Conservation (phyloP, 202 grass and related monocot species). For the Brachypodium distachyon region DNA sequence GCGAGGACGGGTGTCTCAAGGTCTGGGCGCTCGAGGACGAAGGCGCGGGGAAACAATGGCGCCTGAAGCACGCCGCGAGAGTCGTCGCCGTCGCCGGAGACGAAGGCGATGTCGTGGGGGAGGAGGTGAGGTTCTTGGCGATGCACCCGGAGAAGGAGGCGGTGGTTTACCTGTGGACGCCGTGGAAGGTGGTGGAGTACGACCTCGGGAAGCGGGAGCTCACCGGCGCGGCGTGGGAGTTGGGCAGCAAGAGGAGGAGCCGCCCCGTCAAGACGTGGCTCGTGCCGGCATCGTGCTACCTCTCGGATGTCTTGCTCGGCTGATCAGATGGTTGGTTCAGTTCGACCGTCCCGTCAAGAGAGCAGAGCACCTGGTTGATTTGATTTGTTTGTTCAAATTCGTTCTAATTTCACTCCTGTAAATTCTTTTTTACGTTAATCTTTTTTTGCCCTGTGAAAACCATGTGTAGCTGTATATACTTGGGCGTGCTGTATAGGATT, state of each 20-base stretch:
- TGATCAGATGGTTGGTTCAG: neutral
- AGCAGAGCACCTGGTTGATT: no score
- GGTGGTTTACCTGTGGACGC: constrained; percentile 38
- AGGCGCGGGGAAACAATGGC: constrained; percentile 21
- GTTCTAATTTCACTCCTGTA: no score
- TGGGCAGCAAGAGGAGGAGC: constrained; percentile 10
- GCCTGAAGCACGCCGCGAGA: constrained; percentile 25
- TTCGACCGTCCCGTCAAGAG: no score
- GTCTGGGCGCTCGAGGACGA: constrained; percentile 35
- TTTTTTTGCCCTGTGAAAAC: no score
- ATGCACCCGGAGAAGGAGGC: constrained; percentile 44
- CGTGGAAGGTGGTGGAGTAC: constrained; percentile 32
- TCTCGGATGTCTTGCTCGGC: constrained; percentile 29
- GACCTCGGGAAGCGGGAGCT: constrained; percentile 24
- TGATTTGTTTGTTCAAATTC: no score
- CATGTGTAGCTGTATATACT: no score
- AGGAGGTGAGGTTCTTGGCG: constrained; percentile 44
- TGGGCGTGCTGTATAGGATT: no score
- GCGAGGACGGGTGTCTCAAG: constrained; percentile 7
- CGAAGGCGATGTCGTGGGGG: neutral
- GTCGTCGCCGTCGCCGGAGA: neutral
- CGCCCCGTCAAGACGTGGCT: constrained; percentile 41
- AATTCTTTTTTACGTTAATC: no score
- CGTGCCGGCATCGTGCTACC: constrained; percentile 30
- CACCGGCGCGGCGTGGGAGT: constrained; percentile 25